Base-by-base conservation (phyloP, 1,284 basidiomycete species). In the Ustilago sp. region DNA sequence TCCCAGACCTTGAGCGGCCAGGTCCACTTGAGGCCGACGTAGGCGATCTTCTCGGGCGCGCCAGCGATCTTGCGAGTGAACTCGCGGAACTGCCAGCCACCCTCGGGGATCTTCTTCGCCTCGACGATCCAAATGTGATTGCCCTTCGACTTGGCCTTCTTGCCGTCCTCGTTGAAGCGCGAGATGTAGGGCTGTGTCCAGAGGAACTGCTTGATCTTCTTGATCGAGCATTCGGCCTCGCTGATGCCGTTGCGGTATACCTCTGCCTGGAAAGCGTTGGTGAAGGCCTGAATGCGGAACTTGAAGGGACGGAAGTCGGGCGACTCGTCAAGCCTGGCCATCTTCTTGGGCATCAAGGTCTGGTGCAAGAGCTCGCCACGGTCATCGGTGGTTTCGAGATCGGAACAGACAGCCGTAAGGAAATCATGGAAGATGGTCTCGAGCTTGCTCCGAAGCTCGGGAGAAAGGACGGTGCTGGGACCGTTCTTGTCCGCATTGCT, bases 41-140 rank as follows among this genome's bases (percentile, higher is more conserved):
- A 88, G 65, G 94, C 95, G 67, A 94, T 91, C 59, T 90, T 88
- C 34, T 82, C 79, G 12, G 81, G 62, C 2, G 82, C 74, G 2
- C 74, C 83, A 8, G 81, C 74, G 45, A 85, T 84, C 60, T 81
- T 82, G 15, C 83, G 91, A 81, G 92, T 89, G 88, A 98, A 98
- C 19, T 94, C 92, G 59, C 94, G 90, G 88, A 99, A 99, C 58
- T 91, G 89, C 95, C 96, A 99, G 36, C 77, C 77, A 41, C 92
- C 91, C 41, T 93, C 92, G 0, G 87, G 87, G 36, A 89, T 78
- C 84, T 95, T 98, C 87, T 92, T 94, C 19, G 95, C 97, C 81
- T 98, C 94, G 57, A 99, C 93, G 84, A 95, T 96, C 97, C 97
- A 99, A 78, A 99, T 97, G 85, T 99, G 96, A 87, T 99, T 99